phyloP scores from a whole-genome alignment of 306 rosid genomes.

The Rosa chinensis region DNA sequence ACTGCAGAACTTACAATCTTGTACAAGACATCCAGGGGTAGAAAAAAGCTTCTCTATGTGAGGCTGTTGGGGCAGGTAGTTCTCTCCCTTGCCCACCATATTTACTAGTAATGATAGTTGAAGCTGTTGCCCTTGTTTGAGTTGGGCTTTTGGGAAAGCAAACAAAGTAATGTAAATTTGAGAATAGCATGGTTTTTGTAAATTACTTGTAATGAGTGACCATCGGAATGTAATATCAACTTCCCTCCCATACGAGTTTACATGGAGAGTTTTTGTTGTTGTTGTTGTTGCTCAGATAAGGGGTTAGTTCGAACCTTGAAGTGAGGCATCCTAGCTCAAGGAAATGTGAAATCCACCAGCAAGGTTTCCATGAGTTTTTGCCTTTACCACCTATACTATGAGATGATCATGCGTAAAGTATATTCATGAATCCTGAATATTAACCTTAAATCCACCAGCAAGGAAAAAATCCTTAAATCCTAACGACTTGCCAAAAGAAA shows the following conservation, averaged over 20 bases:
- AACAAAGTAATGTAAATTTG: conserved; percentile 52
- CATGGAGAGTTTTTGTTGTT: background rate
- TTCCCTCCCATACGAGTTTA: background rate
- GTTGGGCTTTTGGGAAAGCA: conserved; percentile 40
- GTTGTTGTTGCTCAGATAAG: background rate
- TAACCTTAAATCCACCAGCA: too few species aligned
- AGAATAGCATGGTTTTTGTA: conserved; percentile 40
- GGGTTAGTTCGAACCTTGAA: too few species aligned
- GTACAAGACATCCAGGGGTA: conserved; percentile 31
- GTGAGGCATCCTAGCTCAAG: too few species aligned
- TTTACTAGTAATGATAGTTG: conserved; percentile 25
- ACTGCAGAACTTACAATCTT: conserved; percentile 30
- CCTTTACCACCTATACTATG: too few species aligned
- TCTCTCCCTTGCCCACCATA: background rate
- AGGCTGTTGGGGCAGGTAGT: conserved; percentile 33
- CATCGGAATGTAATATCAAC: conserved; percentile 23
- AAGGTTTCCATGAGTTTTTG: too few species aligned
- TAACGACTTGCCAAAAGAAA: too few species aligned
- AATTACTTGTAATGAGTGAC: conserved; percentile 28
- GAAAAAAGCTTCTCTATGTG: conserved; percentile 29
- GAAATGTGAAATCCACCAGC: too few species aligned
- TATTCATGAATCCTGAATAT: too few species aligned
- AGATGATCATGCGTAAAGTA: too few species aligned
- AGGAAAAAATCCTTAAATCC: too few species aligned
- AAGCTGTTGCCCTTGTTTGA: conserved; percentile 33